These are phyloP conservation scores for Tuber calosporum DNA, from an alignment of 495 filamentous ascomycete species.

Conservation along the genomic window DNA sequence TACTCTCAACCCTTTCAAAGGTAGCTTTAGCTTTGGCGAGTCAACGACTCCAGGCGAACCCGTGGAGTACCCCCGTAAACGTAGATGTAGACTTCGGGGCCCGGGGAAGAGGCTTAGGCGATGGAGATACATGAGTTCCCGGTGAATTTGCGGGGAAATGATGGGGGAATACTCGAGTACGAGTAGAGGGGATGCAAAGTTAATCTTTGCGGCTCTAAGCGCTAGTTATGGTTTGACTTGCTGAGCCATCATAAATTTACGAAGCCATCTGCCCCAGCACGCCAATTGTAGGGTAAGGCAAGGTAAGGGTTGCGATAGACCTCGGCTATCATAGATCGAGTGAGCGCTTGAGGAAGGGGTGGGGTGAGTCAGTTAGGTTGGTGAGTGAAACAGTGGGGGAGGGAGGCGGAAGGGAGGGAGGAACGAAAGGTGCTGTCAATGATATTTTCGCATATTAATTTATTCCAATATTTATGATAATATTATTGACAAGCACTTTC, in stretches of 20 bases:
- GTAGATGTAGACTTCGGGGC: not conserved
- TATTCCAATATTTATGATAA: not conserved
- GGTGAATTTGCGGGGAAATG: not conserved
- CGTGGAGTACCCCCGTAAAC: slow-evolving; percentile 22
- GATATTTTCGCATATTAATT: slow-evolving; percentile 1
- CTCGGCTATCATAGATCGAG: not conserved
- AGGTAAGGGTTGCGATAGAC: not conserved
- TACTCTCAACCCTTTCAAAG: slow-evolving; percentile 76
- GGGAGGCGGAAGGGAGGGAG: not conserved
- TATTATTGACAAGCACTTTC: no score
- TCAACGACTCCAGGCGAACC: slow-evolving; percentile 3
- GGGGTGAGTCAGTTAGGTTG: not conserved
- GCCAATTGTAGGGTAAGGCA: not conserved
- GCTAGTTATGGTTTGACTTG: not conserved
- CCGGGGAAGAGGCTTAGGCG: not conserved
- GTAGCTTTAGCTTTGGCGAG: slow-evolving; percentile 45
- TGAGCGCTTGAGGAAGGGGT: not conserved
- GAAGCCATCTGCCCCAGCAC: not conserved
- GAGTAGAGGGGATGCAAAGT: not conserved
- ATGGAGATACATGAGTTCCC: not conserved
- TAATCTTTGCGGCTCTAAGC: not conserved
- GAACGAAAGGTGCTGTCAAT: not conserved
- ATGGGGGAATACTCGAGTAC: no score
- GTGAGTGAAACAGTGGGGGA: not conserved
- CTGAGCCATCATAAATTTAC: not conserved